Conservation (phyloP, 192 early-diverging fungal genomes). For the Radiomyces spectabilis region DNA sequence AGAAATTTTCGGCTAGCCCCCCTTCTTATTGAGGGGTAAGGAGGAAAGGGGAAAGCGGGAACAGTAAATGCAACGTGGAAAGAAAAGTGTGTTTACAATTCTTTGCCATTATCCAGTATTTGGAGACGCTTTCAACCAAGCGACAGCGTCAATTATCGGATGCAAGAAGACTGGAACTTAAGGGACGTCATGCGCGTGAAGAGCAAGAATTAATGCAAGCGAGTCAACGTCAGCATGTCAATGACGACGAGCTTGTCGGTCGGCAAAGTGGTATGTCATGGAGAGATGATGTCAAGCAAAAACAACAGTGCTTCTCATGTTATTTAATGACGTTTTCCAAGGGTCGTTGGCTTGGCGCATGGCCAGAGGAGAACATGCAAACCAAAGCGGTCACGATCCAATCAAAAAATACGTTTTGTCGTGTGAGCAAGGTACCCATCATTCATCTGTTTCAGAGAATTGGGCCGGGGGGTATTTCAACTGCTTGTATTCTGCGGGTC, state of each 20-base stretch:
- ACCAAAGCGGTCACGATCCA: background rate
- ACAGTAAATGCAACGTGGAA: too few species aligned
- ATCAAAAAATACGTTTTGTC: background rate
- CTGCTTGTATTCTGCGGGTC: too few species aligned
- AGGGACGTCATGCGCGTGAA: slow-evolving; percentile 6
- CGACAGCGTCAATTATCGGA: background rate
- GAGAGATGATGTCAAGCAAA: background rate
- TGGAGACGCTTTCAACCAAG: background rate
- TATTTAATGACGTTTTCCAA: background rate
- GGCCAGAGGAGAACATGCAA: slow-evolving; percentile 4
- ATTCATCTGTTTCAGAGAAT: too few species aligned
- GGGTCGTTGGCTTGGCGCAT: slow-evolving; percentile 10
- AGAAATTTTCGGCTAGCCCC: too few species aligned
- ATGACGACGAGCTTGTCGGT: slow-evolving; percentile 13
- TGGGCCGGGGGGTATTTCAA: too few species aligned
- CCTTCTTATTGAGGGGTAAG: too few species aligned
- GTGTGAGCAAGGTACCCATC: background rate
- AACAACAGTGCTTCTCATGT: background rate
- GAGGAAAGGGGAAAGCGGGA: too few species aligned
- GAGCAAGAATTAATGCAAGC: slow-evolving; percentile 11
- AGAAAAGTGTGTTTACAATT: background rate
- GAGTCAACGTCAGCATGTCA: background rate
- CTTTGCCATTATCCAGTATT: too few species aligned
- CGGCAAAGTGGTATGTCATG: slow-evolving; percentile 23
- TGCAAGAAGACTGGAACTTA: background rate